phyloP scores from a whole-genome alignment of 2,329 filamentous ascomycete genomes.

The Boeremia exigua region DNA sequence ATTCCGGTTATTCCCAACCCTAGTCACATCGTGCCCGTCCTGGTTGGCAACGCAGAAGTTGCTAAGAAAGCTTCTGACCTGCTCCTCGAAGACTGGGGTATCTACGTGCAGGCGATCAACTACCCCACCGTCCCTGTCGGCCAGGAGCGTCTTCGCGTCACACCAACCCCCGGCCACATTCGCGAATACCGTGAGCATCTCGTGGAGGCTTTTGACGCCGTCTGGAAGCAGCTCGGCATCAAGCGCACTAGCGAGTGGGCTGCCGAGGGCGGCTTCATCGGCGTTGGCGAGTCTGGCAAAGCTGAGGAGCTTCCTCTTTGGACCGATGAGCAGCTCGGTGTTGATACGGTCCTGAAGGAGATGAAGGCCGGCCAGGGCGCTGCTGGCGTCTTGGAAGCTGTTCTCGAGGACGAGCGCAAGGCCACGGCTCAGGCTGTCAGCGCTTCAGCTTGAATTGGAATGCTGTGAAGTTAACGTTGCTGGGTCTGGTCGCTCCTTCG shows the following conservation, averaged over 20 bases:
- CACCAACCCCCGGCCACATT: constrained; percentile 90
- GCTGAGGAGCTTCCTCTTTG: constrained; percentile 75
- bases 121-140: constrained; percentile 97
- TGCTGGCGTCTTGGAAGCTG: constrained; percentile 54
- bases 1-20: constrained; percentile 98
- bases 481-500: constrained; percentile 42
- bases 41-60: constrained; percentile 92
- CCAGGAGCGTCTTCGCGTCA: constrained; percentile 96
- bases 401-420: constrained; percentile 55
- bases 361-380: constrained; percentile 58
- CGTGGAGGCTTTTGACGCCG: constrained; percentile 79
- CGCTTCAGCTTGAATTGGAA: constrained; percentile 45
- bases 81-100: constrained; percentile 85
- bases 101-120: constrained; percentile 99
- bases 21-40: constrained; percentile 90
- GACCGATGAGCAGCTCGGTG: constrained; percentile 86
- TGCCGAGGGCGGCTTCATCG: constrained; percentile 88
- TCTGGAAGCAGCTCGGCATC: constrained; percentile 87
- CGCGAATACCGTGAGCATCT: constrained; percentile 86
- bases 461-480: not conserved
- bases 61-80: constrained; percentile 93
- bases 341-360: constrained; percentile 62
- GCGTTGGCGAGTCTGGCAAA: constrained; percentile 77
- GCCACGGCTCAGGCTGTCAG: constrained; percentile 52
- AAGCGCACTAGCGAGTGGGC: constrained; percentile 95